Conservation (phyloP, 345 rosid genomes). For the Arabis hirsuta region DNA sequence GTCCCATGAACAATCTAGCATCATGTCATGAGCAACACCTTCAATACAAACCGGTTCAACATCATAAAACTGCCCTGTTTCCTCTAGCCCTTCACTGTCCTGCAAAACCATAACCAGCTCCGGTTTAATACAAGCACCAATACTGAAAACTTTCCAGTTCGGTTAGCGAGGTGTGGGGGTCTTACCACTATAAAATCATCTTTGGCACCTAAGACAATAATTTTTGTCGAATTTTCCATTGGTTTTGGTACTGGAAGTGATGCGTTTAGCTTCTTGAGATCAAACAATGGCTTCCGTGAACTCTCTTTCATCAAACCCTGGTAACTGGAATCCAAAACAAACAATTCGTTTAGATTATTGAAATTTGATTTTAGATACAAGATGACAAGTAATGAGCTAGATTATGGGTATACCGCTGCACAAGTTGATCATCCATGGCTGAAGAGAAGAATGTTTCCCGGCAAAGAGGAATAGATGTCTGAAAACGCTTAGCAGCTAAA, state of each 20-base stretch:
- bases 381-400: neutral
- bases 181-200: slow-evolving; percentile 85
- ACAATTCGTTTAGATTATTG: neutral
- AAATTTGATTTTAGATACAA: neutral
- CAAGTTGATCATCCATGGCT: slow-evolving; percentile 77
- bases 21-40: slow-evolving; percentile 90
- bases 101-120: slow-evolving; percentile 22
- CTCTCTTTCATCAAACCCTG: slow-evolving; percentile 81
- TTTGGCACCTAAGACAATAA: slow-evolving; percentile 76
- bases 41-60: slow-evolving; percentile 62
- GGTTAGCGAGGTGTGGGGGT: neutral
- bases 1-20: slow-evolving; percentile 86
- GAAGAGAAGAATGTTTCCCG: slow-evolving; percentile 84
- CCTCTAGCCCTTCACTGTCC: slow-evolving; percentile 70
- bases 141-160: neutral
- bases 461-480: slow-evolving; percentile 78
- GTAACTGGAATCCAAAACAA: slow-evolving; percentile 54
- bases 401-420: slow-evolving; percentile 57
- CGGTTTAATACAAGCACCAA: slow-evolving; percentile 18
- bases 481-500: slow-evolving; percentile 90
- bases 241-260: slow-evolving; percentile 82
- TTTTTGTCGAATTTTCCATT: slow-evolving; percentile 50
- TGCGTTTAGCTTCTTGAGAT: slow-evolving; percentile 80
- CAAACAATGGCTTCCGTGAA: slow-evolving; percentile 76
- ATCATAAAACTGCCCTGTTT: slow-evolving; percentile 68